These are phyloP conservation scores for Monosporascus ibericus DNA, from an alignment of 2,329 filamentous ascomycete genomes.

Conservation along the genomic window DNA sequence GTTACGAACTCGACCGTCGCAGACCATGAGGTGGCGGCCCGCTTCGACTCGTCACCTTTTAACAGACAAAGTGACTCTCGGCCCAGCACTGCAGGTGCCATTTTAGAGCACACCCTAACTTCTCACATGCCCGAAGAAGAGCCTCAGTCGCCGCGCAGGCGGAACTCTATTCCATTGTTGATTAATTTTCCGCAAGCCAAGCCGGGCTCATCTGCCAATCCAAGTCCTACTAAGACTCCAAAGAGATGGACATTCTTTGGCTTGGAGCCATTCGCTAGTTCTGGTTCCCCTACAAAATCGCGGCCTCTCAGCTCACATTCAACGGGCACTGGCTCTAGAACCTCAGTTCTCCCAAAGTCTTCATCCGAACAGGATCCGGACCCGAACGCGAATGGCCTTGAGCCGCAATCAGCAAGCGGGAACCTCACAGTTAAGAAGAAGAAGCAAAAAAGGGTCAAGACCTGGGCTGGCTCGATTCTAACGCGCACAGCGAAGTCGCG, in stretches of 20 bases:
- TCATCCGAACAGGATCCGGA: conserved; percentile 33
- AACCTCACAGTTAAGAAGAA: conserved; percentile 38
- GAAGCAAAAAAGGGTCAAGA: conserved; percentile 70
- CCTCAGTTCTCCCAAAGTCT: conserved; percentile 19
- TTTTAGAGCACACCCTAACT: conserved; percentile 49
- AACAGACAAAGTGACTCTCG: conserved; percentile 43
- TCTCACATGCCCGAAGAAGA: conserved; percentile 25
- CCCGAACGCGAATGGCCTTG: conserved; percentile 15
- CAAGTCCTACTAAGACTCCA: conserved; percentile 44
- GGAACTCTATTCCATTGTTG: conserved; percentile 55
- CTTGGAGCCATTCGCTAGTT: conserved; percentile 47
- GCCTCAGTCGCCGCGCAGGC: conserved; percentile 38
- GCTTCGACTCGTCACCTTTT: conserved; percentile 33
- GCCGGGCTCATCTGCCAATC: conserved; percentile 28
- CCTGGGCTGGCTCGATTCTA: conserved; percentile 63
- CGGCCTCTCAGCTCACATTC: conserved; percentile 43
- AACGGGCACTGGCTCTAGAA: conserved; percentile 30
- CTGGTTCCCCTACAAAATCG: conserved; percentile 40
- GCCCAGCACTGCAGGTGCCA: conserved; percentile 66
- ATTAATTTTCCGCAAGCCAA: conserved; percentile 33
- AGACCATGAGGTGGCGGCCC: conserved; percentile 34
- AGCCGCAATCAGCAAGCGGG: conserved; percentile 11
- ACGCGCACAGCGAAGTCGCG: conserved; percentile 53
- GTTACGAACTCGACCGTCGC: conserved; percentile 38
- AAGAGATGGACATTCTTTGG: conserved; percentile 60